These are phyloP conservation scores for Petrea volubilis DNA, from an alignment of 257 asterid genomes.

Conservation along the genomic window DNA sequence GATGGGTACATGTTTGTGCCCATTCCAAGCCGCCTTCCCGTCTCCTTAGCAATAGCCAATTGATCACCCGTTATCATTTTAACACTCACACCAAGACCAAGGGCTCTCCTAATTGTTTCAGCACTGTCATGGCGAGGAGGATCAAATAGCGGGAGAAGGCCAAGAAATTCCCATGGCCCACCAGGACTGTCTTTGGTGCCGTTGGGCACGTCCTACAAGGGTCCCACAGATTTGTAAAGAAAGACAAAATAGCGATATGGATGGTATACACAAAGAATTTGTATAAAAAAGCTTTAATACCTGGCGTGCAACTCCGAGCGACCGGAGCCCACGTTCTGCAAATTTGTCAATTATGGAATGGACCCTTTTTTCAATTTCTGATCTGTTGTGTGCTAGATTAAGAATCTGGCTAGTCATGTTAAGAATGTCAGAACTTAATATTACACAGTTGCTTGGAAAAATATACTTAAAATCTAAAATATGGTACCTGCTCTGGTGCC, in stretches of 20 bases:
- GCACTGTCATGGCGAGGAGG: conserved; percentile 39
- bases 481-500: conserved; percentile 38
- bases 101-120: conserved; percentile 33
- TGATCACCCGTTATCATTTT: conserved; percentile 49
- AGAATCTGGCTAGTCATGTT: conserved; percentile 24
- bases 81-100: conserved; percentile 38
- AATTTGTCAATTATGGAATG: conserved; percentile 32
- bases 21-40: conserved; percentile 44
- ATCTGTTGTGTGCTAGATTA: conserved; percentile 26
- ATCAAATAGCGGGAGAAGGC: conserved; percentile 33
- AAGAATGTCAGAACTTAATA: conserved; percentile 1
- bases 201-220: conserved; percentile 27
- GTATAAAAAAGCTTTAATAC: conserved; percentile 9
- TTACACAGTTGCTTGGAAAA: background rate
- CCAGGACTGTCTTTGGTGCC: conserved; percentile 34
- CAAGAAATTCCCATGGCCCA: conserved; percentile 32
- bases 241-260: background rate
- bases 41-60: conserved; percentile 48
- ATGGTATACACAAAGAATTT: background rate
- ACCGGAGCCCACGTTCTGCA: conserved; percentile 40
- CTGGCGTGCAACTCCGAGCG: conserved; percentile 38
- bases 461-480: background rate
- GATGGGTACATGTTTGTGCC: conserved; percentile 40
- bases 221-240: background rate
- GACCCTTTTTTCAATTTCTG: conserved; percentile 31